Conservation (phyloP, 1,139 yeast genomes). For the Groenewaldozyma sp. region DNA sequence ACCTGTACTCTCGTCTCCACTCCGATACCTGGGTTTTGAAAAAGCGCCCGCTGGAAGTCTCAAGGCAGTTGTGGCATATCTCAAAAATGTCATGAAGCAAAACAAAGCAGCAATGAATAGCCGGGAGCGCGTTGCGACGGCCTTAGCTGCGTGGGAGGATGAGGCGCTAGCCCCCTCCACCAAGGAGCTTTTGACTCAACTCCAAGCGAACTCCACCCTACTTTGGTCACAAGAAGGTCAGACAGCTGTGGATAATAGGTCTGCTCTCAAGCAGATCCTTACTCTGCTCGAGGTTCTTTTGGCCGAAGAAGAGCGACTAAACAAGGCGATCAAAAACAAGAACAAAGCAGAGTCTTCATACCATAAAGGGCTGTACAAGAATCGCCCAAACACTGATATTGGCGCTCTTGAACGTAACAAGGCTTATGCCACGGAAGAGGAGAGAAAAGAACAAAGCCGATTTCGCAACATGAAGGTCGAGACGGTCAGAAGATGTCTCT, state of each 20-base stretch:
- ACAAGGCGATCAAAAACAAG: constrained; percentile 11
- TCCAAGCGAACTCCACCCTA: constrained; percentile 3
- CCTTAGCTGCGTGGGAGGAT: constrained; percentile 12
- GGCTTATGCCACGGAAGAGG: constrained; percentile 8
- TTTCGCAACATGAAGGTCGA: too few species aligned
- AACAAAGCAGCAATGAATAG: constrained; percentile 11
- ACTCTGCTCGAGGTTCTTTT: constrained; percentile 14
- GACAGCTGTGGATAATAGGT: constrained; percentile 7
- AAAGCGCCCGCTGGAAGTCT: too few species aligned
- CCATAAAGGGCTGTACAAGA: constrained; percentile 17
- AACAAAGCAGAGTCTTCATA: constrained; percentile 14
- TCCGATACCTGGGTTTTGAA: too few species aligned
- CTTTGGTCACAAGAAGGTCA: constrained; percentile 10
- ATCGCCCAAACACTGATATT: constrained; percentile 11
- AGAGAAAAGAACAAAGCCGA: constrained; percentile 5
- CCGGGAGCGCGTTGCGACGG: constrained; percentile 9
- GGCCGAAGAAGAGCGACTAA: constrained; percentile 13
- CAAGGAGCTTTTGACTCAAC: constrained; percentile 8
- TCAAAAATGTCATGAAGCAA: constrained; percentile 11
- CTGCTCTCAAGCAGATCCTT: constrained; percentile 8
- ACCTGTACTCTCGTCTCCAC: too few species aligned
- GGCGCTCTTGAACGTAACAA: constrained; percentile 13
- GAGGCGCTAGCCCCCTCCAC: constrained; percentile 9
- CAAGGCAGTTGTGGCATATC: constrained; percentile 10
- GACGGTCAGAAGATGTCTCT: too few species aligned